Conservation (phyloP, 1,284 basidiomycete species). For the Ustilago shanxiensis region DNA sequence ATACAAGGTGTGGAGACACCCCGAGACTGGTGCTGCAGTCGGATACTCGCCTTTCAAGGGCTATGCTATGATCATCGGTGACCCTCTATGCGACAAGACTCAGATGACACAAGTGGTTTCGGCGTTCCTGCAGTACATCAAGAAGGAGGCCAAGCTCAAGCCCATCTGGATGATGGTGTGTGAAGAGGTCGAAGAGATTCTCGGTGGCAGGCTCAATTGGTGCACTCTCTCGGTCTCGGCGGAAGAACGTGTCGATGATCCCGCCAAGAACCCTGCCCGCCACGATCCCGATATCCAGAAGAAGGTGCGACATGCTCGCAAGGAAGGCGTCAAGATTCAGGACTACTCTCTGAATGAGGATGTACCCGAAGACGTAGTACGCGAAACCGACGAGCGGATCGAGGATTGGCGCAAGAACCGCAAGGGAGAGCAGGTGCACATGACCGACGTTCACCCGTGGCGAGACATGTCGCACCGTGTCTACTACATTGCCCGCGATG, state of each 20-base stretch:
- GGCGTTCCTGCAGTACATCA: conserved; percentile 71
- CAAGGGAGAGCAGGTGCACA: conserved; percentile 75
- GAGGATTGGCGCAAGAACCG: conserved; percentile 73
- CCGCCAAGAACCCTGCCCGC: conserved; percentile 71
- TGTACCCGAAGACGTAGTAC: conserved; percentile 71
- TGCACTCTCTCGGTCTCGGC: conserved; percentile 74
- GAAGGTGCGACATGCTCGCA: conserved; percentile 74
- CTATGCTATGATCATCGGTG: conserved; percentile 73
- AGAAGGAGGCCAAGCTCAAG: conserved; percentile 72
- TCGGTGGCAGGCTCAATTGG: conserved; percentile 74
- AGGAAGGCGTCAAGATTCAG: conserved; percentile 73
- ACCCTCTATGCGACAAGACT: conserved; percentile 73
- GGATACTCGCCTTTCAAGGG: conserved; percentile 72
- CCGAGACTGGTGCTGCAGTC: conserved; percentile 73
- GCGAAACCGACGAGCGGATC: conserved; percentile 72
- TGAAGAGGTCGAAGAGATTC: conserved; percentile 72
- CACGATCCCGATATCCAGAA: conserved; percentile 73
- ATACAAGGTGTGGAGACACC: conserved; percentile 75
- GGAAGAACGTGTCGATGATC: conserved; percentile 75
- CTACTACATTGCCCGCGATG: conserved; percentile 75
- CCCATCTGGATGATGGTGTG: conserved; percentile 75
- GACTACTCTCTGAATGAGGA: conserved; percentile 62
- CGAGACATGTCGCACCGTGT: conserved; percentile 74
- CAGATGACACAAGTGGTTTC: conserved; percentile 72
- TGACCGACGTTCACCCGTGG: conserved; percentile 75